Conservation (phyloP, 257 asterid species). For the Lantana camara region DNA sequence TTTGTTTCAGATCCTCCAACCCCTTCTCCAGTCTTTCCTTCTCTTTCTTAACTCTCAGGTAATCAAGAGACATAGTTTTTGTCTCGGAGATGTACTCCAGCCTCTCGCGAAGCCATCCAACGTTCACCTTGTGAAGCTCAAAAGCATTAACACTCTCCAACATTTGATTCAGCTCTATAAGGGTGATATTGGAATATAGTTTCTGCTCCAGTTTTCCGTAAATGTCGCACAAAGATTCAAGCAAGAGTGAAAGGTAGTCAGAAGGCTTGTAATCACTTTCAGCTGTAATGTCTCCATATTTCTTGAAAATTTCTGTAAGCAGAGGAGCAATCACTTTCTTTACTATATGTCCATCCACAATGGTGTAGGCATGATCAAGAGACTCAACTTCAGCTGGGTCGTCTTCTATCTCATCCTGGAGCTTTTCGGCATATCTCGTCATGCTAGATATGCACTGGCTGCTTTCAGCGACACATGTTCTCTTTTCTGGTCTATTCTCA, state of each 20-base stretch:
- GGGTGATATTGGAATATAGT: neutral
- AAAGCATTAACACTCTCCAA: neutral
- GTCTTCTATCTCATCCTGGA: neutral
- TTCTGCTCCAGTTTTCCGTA: neutral
- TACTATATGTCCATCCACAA: constrained; percentile 1
- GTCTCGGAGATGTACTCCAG: neutral
- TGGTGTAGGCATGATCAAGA: neutral
- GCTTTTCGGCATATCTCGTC: constrained; percentile 14
- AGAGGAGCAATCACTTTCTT: constrained; percentile 14
- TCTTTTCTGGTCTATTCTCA: too few relatives aligned
- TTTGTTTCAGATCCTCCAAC: neutral
- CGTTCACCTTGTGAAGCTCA: neutral
- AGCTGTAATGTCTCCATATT: constrained; percentile 12
- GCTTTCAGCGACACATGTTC: too few relatives aligned
- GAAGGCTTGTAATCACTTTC: neutral
- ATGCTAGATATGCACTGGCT: too few relatives aligned
- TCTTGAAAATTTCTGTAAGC: constrained; percentile 12
- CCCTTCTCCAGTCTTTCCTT: neutral
- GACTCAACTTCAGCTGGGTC: constrained; percentile 26
- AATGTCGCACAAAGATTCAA: constrained; percentile 15
- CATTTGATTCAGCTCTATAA: constrained; percentile 8
- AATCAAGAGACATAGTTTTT: neutral
- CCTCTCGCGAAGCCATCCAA: constrained; percentile 27
- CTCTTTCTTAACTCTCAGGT: neutral
- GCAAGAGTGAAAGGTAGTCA: neutral